Conservation (phyloP, 2,329 filamentous ascomycete genomes). For the Xylariaceae sp. region DNA sequence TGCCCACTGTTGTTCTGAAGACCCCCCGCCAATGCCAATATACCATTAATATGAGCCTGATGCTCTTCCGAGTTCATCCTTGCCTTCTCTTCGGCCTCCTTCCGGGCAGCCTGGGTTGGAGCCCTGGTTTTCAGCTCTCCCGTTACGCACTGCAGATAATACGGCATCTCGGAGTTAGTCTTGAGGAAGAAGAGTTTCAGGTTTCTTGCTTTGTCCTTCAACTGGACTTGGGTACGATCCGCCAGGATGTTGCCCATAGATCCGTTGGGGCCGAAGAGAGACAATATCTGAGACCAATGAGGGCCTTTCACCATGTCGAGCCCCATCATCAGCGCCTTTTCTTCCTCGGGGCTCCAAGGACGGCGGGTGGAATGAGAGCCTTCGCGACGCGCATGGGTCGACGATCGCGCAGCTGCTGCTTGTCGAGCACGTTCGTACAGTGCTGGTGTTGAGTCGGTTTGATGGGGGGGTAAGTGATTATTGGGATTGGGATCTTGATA, state of each 20-base stretch:
- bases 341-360: slow-evolving; percentile 83
- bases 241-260: slow-evolving; percentile 76
- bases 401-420: slow-evolving; percentile 49
- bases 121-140: slow-evolving; percentile 83
- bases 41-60: slow-evolving; percentile 52
- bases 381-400: slow-evolving; percentile 47
- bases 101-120: slow-evolving; percentile 63
- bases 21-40: slow-evolving; percentile 47
- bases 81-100: slow-evolving; percentile 58
- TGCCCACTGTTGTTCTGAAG: slow-evolving; percentile 32
- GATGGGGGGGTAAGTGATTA: slow-evolving; percentile 44
- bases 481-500: slow-evolving; percentile 25
- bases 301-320: slow-evolving; percentile 84
- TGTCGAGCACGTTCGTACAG: slow-evolving; percentile 53
- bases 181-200: slow-evolving; percentile 88
- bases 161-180: slow-evolving; percentile 83
- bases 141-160: slow-evolving; percentile 79
- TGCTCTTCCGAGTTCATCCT: slow-evolving; percentile 52
- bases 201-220: slow-evolving; percentile 89
- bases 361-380: slow-evolving; percentile 58
- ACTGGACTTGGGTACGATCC: slow-evolving; percentile 81
- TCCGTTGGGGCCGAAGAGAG: slow-evolving; percentile 72
- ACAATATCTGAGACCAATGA: slow-evolving; percentile 88
- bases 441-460: slow-evolving; percentile 45
- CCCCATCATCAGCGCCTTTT: slow-evolving; percentile 82